Conservation (phyloP, 352 stramenopile genomes). For the Thraustochytrium striatum region DNA sequence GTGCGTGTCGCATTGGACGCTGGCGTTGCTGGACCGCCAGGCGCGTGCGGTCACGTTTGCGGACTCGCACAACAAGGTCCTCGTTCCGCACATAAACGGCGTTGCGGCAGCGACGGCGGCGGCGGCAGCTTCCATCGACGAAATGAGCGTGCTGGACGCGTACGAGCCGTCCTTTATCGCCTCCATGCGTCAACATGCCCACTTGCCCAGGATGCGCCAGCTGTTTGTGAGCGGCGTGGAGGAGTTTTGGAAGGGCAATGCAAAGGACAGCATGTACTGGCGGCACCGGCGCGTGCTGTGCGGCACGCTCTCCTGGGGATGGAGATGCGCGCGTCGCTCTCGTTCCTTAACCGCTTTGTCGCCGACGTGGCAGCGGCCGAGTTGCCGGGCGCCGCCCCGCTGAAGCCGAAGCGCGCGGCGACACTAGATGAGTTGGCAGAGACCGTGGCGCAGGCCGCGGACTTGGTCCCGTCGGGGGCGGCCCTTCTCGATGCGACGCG, state of each 20-base stretch:
- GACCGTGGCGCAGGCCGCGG: neutral
- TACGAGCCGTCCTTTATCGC: slow-evolving; percentile 25
- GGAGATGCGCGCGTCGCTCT: neutral
- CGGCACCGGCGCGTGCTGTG: neutral
- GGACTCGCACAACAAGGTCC: slow-evolving; percentile 30
- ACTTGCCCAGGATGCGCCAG: neutral
- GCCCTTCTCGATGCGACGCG: neutral
- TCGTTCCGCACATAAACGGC: neutral
- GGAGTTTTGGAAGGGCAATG: slow-evolving; percentile 27
- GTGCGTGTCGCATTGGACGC: slow-evolving; percentile 34
- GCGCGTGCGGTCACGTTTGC: neutral
- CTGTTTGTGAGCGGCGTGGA: slow-evolving; percentile 26
- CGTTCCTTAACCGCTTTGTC: slow-evolving; percentile 3
- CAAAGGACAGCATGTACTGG: slow-evolving; percentile 27
- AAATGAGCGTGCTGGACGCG: neutral
- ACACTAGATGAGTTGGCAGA: neutral
- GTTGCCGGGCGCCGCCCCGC: neutral
- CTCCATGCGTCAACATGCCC: slow-evolving; percentile 22
- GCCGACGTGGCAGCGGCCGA: neutral
- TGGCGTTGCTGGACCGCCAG: neutral
- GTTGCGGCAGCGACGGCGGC: neutral
- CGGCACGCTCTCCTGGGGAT: neutral
- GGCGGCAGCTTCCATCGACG: neutral
- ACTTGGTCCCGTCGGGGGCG: neutral
- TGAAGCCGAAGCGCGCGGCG: neutral